Conservation (phyloP, 441 rosid genomes). For the Kokia cookei region DNA sequence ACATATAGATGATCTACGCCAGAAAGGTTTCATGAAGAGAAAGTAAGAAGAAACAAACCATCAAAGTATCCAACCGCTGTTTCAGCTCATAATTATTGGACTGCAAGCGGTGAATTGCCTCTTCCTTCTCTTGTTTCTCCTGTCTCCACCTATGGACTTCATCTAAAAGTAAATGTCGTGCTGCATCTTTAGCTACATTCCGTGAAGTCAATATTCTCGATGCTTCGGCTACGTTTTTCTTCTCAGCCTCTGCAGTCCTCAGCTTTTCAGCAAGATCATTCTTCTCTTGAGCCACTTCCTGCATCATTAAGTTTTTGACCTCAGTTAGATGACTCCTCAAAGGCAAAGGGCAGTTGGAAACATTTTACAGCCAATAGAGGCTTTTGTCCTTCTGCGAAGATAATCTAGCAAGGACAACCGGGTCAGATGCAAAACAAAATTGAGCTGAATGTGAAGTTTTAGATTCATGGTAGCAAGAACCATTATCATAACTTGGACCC, state of each 20-base stretch:
- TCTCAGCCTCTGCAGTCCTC: slow-evolving; percentile 79
- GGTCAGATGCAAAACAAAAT: too few relatives aligned
- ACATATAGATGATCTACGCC: background rate
- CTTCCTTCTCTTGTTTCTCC: slow-evolving; percentile 79
- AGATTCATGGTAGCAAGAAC: too few relatives aligned
- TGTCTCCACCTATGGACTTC: slow-evolving; percentile 75
- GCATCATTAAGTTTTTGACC: slow-evolving; percentile 13
- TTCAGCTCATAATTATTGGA: slow-evolving; percentile 89
- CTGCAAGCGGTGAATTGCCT: slow-evolving; percentile 53
- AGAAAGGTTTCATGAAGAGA: background rate
- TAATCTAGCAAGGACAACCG: too few relatives aligned
- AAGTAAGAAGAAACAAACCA: slow-evolving; percentile 42
- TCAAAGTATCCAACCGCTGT: slow-evolving; percentile 71
- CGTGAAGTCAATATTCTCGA: slow-evolving; percentile 33
- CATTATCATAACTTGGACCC: too few relatives aligned
- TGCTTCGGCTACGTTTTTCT: slow-evolving; percentile 85
- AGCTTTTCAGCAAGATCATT: slow-evolving; percentile 80
- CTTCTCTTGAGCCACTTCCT: slow-evolving; percentile 47
- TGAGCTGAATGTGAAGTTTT: too few relatives aligned
- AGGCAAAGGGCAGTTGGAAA: background rate
- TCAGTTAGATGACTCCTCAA: background rate
- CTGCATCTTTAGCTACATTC: slow-evolving; percentile 66
- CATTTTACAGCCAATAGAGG: background rate
- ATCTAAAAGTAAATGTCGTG: slow-evolving; percentile 76
- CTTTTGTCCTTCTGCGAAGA: background rate